Base-by-base conservation (phyloP, 352 stramenopile species). In the Pythium sp. region DNA sequence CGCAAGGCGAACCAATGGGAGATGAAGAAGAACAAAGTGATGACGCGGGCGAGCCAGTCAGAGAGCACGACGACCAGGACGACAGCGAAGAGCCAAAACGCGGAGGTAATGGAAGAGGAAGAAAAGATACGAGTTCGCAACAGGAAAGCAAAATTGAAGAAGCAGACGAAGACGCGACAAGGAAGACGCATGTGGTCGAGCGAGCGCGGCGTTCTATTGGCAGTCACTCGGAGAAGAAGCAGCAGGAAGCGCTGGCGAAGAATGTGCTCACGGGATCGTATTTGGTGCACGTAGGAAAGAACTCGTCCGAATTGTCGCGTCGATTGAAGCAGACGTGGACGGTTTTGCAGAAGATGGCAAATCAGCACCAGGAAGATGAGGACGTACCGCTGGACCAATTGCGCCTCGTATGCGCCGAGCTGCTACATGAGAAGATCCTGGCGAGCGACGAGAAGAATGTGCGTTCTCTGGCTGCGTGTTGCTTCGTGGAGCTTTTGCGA, bases 401-500 rank as follows among this genome's bases (percentile, higher is more conserved):
- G 49, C 65, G 63, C 0, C 69, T 87, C 2, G 68, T 94, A 41
- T 81, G 74, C n/a, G 64, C 72, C 1, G 84, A 93, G 57, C 68
- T 94, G 3, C 49, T 92, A 60, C 77, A 90, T 58, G 68, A 82
- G 14, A 78, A 74, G 30, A 64, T 90, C 34, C 51, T 91, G 41
- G 64, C 79, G 1, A 74, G 89, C 32, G 61, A 53, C 8, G 84
- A 94, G 49, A 69, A 68, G 51, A 78, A 84, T 51, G 80, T 92
- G 20, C 78, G 77, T 0, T 81, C 86, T 14, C 72, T 94, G 28
- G 77, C 81, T 6, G 84, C 84, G 22, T 93, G 84, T 54, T 94
- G 86, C 46, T 75, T 93, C 18, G 83, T 78, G n/a, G 87, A 96
- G 32, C 60, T 92, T 9, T 55, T 94, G 59, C 86, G 89, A 5